Percentiles rank a stretch among this genome's conserved stretches.
phyloP scores from a whole-genome alignment of 768 basidiomycete species.

The Panellus pusillus region DNA sequence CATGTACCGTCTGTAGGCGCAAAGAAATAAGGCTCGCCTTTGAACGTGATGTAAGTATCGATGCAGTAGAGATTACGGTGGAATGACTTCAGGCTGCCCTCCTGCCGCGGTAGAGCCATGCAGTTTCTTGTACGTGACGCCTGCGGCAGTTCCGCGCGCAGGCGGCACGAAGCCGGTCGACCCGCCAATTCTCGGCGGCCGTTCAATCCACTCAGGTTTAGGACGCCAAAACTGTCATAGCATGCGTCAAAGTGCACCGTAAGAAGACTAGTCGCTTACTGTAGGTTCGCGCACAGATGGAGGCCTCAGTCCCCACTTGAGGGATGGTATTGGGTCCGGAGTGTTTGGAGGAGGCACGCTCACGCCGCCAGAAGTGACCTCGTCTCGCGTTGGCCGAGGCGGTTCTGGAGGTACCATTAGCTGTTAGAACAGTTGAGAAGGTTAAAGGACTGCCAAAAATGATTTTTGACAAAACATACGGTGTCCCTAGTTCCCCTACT shows the following conservation, averaged over 20 bases:
- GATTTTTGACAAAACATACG: too few species aligned
- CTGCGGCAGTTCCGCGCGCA: conserved; percentile 7
- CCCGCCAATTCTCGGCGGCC: background rate
- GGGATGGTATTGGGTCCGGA: background rate
- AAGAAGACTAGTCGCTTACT: background rate
- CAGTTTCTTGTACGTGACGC: conserved; percentile 6
- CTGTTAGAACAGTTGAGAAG: too few species aligned
- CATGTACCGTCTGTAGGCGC: background rate
- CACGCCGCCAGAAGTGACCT: background rate
- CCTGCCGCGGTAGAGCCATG: background rate
- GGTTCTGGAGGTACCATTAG: too few species aligned
- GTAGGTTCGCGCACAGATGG: background rate
- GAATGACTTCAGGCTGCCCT: background rate
- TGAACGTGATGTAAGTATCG: background rate
- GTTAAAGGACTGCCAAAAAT: too few species aligned
- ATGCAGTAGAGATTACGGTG: too few species aligned
- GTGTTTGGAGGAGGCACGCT: background rate
- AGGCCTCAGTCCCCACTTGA: conserved; percentile 12
- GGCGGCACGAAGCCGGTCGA: background rate
- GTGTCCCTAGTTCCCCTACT: too few species aligned
- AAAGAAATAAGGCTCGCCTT: background rate
- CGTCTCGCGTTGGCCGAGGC: too few species aligned
- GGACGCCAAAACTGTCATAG: conserved; percentile 15
- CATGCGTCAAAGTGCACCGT: background rate
- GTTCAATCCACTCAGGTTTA: background rate